These are phyloP conservation scores for Cladophialophora yegresii DNA, from an alignment of 2,329 filamentous ascomycete species.

Conservation along the genomic window DNA sequence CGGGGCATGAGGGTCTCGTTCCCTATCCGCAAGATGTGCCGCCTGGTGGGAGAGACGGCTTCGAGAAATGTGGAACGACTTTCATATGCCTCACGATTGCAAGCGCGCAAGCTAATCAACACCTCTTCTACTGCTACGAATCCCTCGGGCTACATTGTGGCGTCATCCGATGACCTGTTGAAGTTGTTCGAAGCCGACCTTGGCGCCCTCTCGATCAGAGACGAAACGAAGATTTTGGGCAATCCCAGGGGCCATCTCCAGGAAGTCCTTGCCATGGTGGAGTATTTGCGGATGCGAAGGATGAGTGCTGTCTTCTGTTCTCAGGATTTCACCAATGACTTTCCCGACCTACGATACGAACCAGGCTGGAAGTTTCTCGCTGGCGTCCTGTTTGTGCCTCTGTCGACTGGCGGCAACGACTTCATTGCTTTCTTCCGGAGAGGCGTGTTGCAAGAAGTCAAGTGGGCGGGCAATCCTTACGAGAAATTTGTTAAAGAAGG, in stretches of 20 bases:
- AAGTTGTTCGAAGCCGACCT: slow-evolving; percentile 86
- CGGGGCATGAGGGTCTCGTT: slow-evolving; percentile 89
- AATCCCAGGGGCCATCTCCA: slow-evolving; percentile 69
- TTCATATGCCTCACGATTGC: slow-evolving; percentile 79
- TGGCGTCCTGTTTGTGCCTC: slow-evolving; percentile 76
- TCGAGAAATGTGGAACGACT: slow-evolving; percentile 85
- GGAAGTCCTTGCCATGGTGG: slow-evolving; percentile 79
- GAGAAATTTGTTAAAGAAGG: slow-evolving; percentile 74
- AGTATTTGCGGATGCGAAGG: slow-evolving; percentile 76
- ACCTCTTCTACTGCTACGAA: slow-evolving; percentile 78
- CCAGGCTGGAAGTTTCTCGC: slow-evolving; percentile 78
- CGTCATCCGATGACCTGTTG: slow-evolving; percentile 80
- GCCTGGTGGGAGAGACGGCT: slow-evolving; percentile 79
- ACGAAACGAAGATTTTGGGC: slow-evolving; percentile 86
- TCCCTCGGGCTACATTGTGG: slow-evolving; percentile 85
- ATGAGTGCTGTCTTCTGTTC: slow-evolving; percentile 76
- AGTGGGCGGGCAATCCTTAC: slow-evolving; percentile 85
- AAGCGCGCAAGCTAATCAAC: slow-evolving; percentile 85
- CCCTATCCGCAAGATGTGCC: slow-evolving; percentile 88
- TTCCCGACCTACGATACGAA: slow-evolving; percentile 75
- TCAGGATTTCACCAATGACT: slow-evolving; percentile 73
- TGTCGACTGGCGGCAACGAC: slow-evolving; percentile 73
- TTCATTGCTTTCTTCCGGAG: slow-evolving; percentile 92
- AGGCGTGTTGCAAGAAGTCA: slow-evolving; percentile 72
- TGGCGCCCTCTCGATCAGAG: slow-evolving; percentile 77